phyloP scores from a whole-genome alignment of 176 grass and related monocot genomes.

The Lolium rigidum region DNA sequence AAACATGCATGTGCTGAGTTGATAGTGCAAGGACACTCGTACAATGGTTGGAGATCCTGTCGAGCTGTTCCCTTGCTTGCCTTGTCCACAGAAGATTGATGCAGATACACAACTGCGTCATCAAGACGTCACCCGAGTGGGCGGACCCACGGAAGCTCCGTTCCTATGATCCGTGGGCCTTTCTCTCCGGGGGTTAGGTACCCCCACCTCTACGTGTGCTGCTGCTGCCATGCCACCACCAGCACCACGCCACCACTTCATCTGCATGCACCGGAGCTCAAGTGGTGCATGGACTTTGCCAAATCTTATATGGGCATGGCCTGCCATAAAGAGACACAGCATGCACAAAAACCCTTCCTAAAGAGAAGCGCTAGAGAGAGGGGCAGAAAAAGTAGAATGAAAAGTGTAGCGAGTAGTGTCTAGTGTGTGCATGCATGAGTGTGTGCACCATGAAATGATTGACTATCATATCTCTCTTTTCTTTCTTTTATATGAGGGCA shows the following conservation, averaged over 20 bases:
- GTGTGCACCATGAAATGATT: slow-evolving; percentile 50
- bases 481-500: slow-evolving; percentile 7
- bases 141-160: slow-evolving; percentile 23
- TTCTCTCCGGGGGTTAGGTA: slow-evolving; percentile 14
- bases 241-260: slow-evolving; percentile 26
- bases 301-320: slow-evolving; percentile 39
- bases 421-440: slow-evolving; percentile 39
- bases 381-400: neutral
- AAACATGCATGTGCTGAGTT: slow-evolving; percentile 15
- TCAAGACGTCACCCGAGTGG: slow-evolving; percentile 29
- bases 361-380: slow-evolving; percentile 23
- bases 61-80: neutral
- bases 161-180: slow-evolving; percentile 1
- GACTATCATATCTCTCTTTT: slow-evolving; percentile 9
- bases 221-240: slow-evolving; percentile 30
- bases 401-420: slow-evolving; percentile 1
- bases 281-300: slow-evolving; percentile 46
- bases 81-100: slow-evolving; percentile 21
- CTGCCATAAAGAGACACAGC: slow-evolving; percentile 40
- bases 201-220: slow-evolving; percentile 37
- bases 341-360: slow-evolving; percentile 44
- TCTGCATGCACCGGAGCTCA: slow-evolving; percentile 30
- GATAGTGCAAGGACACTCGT: slow-evolving; percentile 12
- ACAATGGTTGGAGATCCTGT: slow-evolving; percentile 34
- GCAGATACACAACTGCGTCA: slow-evolving; percentile 44